phyloP scores from a whole-genome alignment of 2,329 filamentous ascomycete genomes.

The Neoarthrinium moseri region DNA sequence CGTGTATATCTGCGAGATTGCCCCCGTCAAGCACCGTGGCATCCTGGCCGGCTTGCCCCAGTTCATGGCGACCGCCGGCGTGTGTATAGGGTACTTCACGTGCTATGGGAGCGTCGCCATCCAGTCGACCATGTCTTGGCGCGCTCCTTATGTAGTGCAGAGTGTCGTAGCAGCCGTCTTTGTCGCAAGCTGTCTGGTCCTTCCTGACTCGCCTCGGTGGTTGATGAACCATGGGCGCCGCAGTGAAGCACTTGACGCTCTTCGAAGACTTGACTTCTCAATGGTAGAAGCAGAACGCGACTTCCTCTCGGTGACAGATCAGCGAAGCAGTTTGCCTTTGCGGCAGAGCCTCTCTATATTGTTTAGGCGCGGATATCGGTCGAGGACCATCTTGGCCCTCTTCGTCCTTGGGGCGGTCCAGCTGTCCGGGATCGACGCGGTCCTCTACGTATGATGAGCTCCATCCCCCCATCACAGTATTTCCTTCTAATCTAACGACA shows the following conservation, averaged over 20 bases:
- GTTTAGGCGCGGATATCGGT: conserved; percentile 39
- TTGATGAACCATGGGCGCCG: conserved; percentile 45
- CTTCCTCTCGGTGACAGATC: conserved; percentile 32
- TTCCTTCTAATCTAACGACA: conserved; percentile 22
- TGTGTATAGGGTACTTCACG: conserved; percentile 57
- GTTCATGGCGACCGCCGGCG: conserved; percentile 46
- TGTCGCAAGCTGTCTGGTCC: conserved; percentile 34
- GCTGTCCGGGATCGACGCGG: conserved; percentile 60
- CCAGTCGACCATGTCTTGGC: conserved; percentile 50
- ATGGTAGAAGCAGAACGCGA: conserved; percentile 46
- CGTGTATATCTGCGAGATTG: conserved; percentile 62
- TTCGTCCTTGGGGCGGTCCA: conserved; percentile 61
- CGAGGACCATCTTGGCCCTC: conserved; percentile 21
- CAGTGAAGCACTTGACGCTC: conserved; percentile 40
- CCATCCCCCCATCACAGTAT: background rate
- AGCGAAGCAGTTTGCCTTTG: conserved; percentile 25
- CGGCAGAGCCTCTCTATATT: conserved; percentile 31
- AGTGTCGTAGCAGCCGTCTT: conserved; percentile 38
- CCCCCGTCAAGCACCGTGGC: conserved; percentile 49
- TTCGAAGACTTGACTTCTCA: conserved; percentile 41
- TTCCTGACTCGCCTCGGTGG: conserved; percentile 60
- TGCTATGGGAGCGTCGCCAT: conserved; percentile 55
- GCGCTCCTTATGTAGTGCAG: conserved; percentile 53
- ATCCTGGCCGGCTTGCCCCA: conserved; percentile 52
- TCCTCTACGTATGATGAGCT: conserved; percentile 50